Base-by-base conservation (phyloP, 192 early-diverging fungal genomes). In the Lobosporangium transversale region DNA sequence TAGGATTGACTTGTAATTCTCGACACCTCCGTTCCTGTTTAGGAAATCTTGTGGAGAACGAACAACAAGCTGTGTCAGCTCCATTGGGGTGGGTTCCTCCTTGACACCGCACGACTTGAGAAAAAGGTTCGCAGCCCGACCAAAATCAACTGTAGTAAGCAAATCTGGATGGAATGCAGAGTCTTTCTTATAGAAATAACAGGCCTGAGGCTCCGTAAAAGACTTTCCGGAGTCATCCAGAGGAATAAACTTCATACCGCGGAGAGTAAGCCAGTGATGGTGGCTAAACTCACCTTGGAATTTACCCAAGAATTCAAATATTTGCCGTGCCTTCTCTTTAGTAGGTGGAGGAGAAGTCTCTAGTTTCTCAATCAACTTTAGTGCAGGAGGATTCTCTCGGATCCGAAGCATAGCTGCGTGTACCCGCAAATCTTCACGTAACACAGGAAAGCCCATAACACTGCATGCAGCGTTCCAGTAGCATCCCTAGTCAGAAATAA, bases 61-160 rank as follows among this genome's bases (percentile, higher is more conserved):
- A 0, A 93, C 86, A 11, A 97, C 69, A 50, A 87, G 79, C 11
- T 82, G 66, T 0, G 94, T 86, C 33, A 95, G 62, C 32, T 97
- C 94, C 17, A 86, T 44, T 1, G 91, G 88, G 0, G 91, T 85
- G 0, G 94, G 94, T 52, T 93, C 90, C 35, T 91, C 87, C 55
- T 90, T 90, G 12, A 95, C 92, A 51, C 95, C 95, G 61, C 95
- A 97, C 2, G 87, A 83, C 29, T 88, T 86, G 44, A 97, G 71
- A 54, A 97, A 97, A 10, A 84, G 71, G 69, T 94, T 92, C 12
- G 92, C 94, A 1, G 78, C 42, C 0, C 73, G 42, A 1, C 93
- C 92, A 80, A 94, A 96, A 66, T 94, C 90, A 33, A 90, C 79
- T 23, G 81, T 87, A 0, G 70, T 63, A 59, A 91, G 82, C 6